Conservation (phyloP, 495 filamentous ascomycete species). For the Darksidea phi region DNA sequence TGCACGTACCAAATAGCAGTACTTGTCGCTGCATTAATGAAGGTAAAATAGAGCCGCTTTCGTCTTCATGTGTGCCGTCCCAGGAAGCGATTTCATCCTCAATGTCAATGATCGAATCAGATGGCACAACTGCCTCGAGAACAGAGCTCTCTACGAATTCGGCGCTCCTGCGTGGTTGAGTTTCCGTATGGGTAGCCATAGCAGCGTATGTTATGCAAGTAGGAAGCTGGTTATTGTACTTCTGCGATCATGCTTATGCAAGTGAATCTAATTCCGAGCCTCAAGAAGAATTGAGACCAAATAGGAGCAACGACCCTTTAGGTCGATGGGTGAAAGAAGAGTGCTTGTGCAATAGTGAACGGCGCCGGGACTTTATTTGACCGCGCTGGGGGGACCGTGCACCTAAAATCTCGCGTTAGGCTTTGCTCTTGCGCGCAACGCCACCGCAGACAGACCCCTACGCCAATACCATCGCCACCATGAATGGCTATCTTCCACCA, state of each 20-base stretch:
- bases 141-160: slow-evolving; percentile 71
- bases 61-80: slow-evolving; percentile 52
- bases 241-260: too few relatives aligned
- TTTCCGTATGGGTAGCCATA: slow-evolving; percentile 23
- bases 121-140: slow-evolving; percentile 75
- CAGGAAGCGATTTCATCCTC: slow-evolving; percentile 56
- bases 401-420: not conserved
- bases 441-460: not conserved
- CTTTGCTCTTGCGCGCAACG: not conserved
- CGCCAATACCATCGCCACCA: slow-evolving; percentile 39
- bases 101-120: slow-evolving; percentile 63
- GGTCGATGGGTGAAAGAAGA: too few relatives aligned
- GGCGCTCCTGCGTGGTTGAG: slow-evolving; percentile 27
- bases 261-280: too few relatives aligned
- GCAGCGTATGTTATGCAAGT: not conserved
- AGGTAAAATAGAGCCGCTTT: slow-evolving; percentile 39
- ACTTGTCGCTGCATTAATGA: slow-evolving; percentile 42
- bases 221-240: not conserved
- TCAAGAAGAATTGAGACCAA: too few relatives aligned
- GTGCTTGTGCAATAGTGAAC: too few relatives aligned
- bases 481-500: slow-evolving; percentile 56
- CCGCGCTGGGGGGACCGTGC: not conserved
- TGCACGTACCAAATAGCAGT: slow-evolving; percentile 68
- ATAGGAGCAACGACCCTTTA: too few relatives aligned
- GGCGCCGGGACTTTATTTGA: not conserved